Percentiles rank a stretch among this genome's conserved stretches.
Conservation (phyloP, 2,329 filamentous ascomycete species). For the Mycosphaerella arachidis region DNA sequence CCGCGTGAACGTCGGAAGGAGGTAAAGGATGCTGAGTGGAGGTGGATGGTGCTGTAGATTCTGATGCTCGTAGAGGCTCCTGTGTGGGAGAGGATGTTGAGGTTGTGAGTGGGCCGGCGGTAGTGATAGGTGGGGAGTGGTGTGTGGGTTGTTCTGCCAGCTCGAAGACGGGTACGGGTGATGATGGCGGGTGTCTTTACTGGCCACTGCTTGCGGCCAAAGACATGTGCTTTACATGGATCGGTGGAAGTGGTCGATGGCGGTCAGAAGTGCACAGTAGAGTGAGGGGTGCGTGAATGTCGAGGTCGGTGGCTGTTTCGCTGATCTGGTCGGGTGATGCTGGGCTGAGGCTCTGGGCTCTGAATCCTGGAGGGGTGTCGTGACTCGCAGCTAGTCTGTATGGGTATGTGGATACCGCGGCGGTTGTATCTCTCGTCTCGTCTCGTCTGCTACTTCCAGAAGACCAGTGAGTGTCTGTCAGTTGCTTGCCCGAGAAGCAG, state of each 20-base stretch:
- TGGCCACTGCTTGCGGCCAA: slow-evolving; percentile 19
- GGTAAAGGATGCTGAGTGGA: slow-evolving; percentile 11
- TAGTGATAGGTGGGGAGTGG: slow-evolving; percentile 28
- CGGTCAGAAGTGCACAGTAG: neutral
- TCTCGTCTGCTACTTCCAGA: no score
- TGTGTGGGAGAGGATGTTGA: slow-evolving; percentile 18
- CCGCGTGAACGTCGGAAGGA: slow-evolving; percentile 13
- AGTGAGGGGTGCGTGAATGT: neutral
- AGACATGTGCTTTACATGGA: slow-evolving; percentile 12
- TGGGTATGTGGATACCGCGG: no score
- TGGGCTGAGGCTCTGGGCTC: neutral
- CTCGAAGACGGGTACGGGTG: slow-evolving; percentile 24
- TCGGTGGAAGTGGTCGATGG: neutral
- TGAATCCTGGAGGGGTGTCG: no score
- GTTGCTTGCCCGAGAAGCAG: neutral
- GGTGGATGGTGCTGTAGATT: slow-evolving; percentile 29
- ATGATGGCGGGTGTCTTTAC: slow-evolving; percentile 12
- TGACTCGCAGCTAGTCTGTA: no score
- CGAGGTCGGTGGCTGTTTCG: neutral
- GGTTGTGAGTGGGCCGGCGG: slow-evolving; percentile 29
- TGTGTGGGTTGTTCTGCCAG: slow-evolving; percentile 26
- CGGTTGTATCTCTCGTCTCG: no score
- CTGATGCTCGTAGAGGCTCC: slow-evolving; percentile 27
- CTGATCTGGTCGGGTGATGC: neutral
- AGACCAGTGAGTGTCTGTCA: no score